Evolutionary conservation across 2,329 filamentous ascomycete genomes (phyloP), one percentile per base, ranked within the genome.

Genomic region (Shiraia sp.): DNA sequence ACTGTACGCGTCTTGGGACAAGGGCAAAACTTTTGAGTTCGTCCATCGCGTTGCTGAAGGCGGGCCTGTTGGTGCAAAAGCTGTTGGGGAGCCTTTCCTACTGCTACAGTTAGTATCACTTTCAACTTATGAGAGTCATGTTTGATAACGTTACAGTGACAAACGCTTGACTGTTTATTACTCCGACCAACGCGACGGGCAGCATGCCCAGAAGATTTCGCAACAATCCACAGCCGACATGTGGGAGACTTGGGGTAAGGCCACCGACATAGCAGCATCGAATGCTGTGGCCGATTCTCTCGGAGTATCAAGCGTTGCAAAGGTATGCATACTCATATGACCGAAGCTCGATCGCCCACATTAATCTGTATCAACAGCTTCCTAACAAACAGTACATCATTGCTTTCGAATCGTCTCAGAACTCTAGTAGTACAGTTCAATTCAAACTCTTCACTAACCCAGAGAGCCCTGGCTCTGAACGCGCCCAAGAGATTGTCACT

Each of bases 351-450:
- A 17, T 2, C 13, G 3, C 19, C 29, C 14, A 29, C 6, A 10
- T n/a, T 13, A 27, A 15, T 30, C 15, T 22, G 28, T 31, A n/a
- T 6, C 19, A 3, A 15, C 12, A 59, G 52, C 45, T 58, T 6
- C 41, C 50, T 3, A 54, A 51, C 34, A 47, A 49, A 17, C 26
- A 57, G 26, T 56, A 47, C 27, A 51, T 56, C 31, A 35, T 54
- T n/a, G 40, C 38, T 17, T 56, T 49, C 37, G 46, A 51, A 36
- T 47, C 42, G 5, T 25, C 29, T 5, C 24, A 40, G 14, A 42
- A 23, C 14, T 32, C 40, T 3, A 45, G 38, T 35, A 40, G 22
- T 8, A 36, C 28, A 2, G 17, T 55, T 2, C 45, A 53, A 40
- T 58, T 53, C 40, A 53, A 52, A 22, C 33, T 58, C n/a, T 27